These are phyloP conservation scores for Solanum pinnatisectum DNA, from an alignment of 257 asterid species.

Conservation along the genomic window DNA sequence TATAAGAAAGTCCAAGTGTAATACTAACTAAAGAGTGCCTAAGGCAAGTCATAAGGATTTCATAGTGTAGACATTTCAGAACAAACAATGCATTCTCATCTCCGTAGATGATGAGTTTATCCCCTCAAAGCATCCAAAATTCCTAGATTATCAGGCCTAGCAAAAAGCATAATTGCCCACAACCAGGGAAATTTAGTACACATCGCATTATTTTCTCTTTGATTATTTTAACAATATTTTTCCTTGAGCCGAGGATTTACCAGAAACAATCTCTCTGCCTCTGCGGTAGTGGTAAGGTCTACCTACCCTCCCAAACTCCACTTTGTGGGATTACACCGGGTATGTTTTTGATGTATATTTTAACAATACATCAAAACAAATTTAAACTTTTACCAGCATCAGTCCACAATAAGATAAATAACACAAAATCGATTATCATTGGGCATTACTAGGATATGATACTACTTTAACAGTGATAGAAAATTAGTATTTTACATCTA, in stretches of 20 bases:
- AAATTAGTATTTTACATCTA: not conserved
- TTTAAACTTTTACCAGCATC: not conserved
- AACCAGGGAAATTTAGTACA: not conserved
- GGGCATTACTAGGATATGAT: not conserved
- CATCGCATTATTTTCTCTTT: not conserved
- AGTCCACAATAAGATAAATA: not conserved
- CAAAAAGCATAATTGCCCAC: not conserved
- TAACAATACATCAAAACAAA: not conserved
- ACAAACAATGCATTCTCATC: not conserved
- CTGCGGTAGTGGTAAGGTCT: not conserved
- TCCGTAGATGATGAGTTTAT: not conserved
- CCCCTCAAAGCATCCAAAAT: not conserved
- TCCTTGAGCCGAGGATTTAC: not conserved
- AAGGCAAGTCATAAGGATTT: not conserved
- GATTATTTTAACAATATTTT: not conserved
- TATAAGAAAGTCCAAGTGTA: not conserved
- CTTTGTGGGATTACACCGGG: not conserved
- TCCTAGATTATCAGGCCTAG: not conserved
- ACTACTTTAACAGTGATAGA: not conserved
- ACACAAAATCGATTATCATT: not conserved
- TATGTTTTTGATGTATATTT: not conserved
- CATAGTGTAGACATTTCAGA: not conserved
- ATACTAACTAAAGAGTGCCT: not conserved
- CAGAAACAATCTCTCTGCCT: not conserved
- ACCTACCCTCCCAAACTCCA: not conserved